Conservation (phyloP, 768 basidiomycete genomes). For the Paxillus ammoniavirescens region DNA sequence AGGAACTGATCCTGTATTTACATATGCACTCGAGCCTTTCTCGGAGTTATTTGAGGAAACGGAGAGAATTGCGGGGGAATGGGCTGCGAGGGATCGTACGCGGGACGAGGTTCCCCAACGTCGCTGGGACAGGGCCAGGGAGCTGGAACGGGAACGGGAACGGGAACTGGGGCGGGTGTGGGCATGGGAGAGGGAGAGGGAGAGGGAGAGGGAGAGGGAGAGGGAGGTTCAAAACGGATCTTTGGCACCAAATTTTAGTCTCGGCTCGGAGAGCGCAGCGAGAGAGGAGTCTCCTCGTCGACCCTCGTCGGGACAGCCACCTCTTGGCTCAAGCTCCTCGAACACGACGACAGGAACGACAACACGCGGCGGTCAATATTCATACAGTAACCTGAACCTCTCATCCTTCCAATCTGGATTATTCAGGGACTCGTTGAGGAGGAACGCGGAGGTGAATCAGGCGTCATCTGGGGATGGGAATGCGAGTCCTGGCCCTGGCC, state of each 20-base stretch:
- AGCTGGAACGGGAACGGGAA: conserved; percentile 12
- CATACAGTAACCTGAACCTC: conserved; percentile 30
- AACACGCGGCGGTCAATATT: conserved; percentile 16
- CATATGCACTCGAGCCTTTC: conserved; percentile 18
- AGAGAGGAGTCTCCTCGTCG: conserved; percentile 16
- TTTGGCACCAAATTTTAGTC: conserved; percentile 11
- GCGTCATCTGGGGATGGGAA: conserved; percentile 7
- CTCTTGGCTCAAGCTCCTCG: conserved; percentile 1
- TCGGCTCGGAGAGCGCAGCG: conserved; percentile 13
- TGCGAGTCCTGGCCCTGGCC: not conserved
- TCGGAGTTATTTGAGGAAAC: conserved; percentile 23
- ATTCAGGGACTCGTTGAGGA: conserved; percentile 32
- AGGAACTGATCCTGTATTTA: not conserved
- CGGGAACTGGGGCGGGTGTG: conserved; percentile 15
- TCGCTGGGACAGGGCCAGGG: conserved; percentile 8
- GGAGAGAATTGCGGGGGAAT: conserved; percentile 7
- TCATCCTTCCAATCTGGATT: conserved; percentile 31
- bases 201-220: conserved; percentile 15
- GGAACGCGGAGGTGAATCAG: conserved; percentile 24
- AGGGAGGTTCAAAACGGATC: conserved; percentile 9
- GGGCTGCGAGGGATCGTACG: conserved; percentile 11
- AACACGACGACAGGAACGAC: not conserved
- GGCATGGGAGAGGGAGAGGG: conserved; percentile 20
- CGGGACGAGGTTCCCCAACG: conserved; percentile 19
- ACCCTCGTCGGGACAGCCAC: not conserved